Percentiles rank a stretch among this genome's conserved stretches.
phyloP scores from a whole-genome alignment of 2,329 filamentous ascomycete genomes.

The Phialophora chinensis region DNA sequence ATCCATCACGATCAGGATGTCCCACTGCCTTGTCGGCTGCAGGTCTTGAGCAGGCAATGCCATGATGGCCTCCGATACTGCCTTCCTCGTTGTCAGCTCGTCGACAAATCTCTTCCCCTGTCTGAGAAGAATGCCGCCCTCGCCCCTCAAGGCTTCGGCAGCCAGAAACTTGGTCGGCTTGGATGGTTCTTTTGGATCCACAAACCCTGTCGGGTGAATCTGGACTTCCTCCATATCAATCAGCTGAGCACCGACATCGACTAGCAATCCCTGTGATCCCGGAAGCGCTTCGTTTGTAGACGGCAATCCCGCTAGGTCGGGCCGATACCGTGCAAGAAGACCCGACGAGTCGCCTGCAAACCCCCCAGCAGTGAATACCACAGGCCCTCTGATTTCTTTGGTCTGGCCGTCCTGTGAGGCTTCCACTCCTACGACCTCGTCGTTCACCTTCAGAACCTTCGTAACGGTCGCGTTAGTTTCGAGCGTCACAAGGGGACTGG shows the following conservation, averaged over 20 bases:
- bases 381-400: constrained; percentile 56
- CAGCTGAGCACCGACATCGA: constrained; percentile 48
- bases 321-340: constrained; percentile 61
- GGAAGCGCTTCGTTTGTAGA: constrained; percentile 68
- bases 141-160: constrained; percentile 67
- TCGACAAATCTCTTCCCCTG: constrained; percentile 64
- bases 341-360: constrained; percentile 68
- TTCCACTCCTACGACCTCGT: constrained; percentile 59
- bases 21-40: constrained; percentile 59
- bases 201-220: constrained; percentile 69
- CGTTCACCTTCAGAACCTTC: constrained; percentile 50
- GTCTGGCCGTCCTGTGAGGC: constrained; percentile 49
- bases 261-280: constrained; percentile 57
- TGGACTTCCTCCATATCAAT: constrained; percentile 62
- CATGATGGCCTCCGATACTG: constrained; percentile 59
- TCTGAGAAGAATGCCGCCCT: constrained; percentile 64
- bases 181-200: constrained; percentile 58
- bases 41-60: constrained; percentile 41
- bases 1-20: constrained; percentile 64
- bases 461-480: constrained; percentile 61
- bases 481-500: constrained; percentile 58
- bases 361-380: constrained; percentile 67
- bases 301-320: constrained; percentile 64
- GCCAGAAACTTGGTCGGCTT: constrained; percentile 66
- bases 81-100: constrained; percentile 65